phyloP scores from a whole-genome alignment of 2,329 filamentous ascomycete species.

The Periconia macrospinosa region DNA sequence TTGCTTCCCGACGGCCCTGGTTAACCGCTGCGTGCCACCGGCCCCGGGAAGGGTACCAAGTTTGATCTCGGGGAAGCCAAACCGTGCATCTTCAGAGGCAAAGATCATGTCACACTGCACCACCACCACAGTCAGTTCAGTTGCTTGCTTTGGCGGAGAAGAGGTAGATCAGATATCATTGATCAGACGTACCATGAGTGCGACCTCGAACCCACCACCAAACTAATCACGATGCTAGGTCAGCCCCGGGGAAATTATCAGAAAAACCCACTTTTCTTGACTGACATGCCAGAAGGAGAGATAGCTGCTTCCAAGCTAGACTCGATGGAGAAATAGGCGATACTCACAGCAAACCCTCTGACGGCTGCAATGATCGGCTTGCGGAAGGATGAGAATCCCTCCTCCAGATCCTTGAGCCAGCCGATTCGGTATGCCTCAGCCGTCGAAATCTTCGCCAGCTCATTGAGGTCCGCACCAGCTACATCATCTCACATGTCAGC shows the following conservation, averaged over 20 bases:
- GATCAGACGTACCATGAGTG: conserved; percentile 72
- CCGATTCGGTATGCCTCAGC: conserved; percentile 78
- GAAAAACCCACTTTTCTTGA: not conserved
- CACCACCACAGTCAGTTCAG: conserved; percentile 1
- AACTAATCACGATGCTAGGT: conserved; percentile 47
- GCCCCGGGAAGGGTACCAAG: conserved; percentile 88
- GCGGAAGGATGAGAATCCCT: conserved; percentile 75
- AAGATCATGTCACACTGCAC: conserved; percentile 73
- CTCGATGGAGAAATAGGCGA: not conserved
- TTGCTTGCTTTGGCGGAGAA: not conserved
- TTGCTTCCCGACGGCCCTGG: conserved; percentile 58
- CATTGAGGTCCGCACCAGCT: conserved; percentile 94
- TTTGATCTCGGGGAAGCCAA: conserved; percentile 96
- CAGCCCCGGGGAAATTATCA: conserved; percentile 2
- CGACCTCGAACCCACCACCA: conserved; percentile 89
- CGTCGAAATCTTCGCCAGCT: conserved; percentile 89
- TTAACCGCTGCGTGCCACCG: conserved; percentile 85
- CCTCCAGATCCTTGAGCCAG: conserved; percentile 91
- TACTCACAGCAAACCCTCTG: conserved; percentile 71
- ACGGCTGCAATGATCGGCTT: conserved; percentile 92
- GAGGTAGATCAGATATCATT: not conserved
- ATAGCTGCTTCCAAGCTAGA: not conserved
- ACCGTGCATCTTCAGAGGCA: conserved; percentile 80
- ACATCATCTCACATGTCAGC: conserved; percentile 10
- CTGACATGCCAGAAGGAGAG: not conserved